Evolutionary conservation across 257 asterid species (phyloP).

Genomic region (Schizonepeta tenuifolia): DNA sequence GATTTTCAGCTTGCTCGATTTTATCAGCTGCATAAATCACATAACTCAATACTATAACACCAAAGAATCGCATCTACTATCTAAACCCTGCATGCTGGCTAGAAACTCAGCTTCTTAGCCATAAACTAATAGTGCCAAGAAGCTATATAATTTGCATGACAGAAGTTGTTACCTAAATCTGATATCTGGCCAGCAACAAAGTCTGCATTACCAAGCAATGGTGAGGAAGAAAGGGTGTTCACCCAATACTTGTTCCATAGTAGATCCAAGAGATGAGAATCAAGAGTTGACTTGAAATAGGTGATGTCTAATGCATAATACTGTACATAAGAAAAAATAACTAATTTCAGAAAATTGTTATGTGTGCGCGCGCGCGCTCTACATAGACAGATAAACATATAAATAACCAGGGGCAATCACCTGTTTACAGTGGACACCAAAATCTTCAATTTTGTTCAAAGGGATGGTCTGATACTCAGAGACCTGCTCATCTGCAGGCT

Average conservation of each 20-base stretch:
- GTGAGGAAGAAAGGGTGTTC: constrained; percentile 96
- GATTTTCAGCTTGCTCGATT: constrained; percentile 20
- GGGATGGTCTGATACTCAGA: constrained; percentile 99
- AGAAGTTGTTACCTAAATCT: constrained; percentile 68
- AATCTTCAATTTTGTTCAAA: constrained; percentile 94
- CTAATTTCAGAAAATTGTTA: neutral
- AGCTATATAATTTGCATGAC: neutral
- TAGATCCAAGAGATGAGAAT: constrained; percentile 86
- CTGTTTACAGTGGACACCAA: constrained; percentile 99
- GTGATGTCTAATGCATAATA: constrained; percentile 92
- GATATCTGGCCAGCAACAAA: constrained; percentile 97
- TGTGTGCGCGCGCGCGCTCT: too few species aligned
- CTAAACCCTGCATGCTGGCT: constrained; percentile 4
- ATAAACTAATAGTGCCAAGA: neutral
- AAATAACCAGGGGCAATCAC: constrained; percentile 37
- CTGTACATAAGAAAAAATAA: constrained; percentile 37
- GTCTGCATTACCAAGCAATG: constrained; percentile 96
- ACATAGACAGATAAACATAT: neutral
- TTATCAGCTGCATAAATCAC: constrained; percentile 12
- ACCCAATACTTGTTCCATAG: constrained; percentile 99
- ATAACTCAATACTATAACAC: neutral
- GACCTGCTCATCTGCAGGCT: constrained; percentile 90
- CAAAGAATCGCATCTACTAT: constrained; percentile 14
- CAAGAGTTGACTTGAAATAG: constrained; percentile 91
- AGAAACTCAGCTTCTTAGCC: neutral